phyloP scores from a whole-genome alignment of 108 stramenopile genomes.

The Nannochloropsis gaditana region DNA sequence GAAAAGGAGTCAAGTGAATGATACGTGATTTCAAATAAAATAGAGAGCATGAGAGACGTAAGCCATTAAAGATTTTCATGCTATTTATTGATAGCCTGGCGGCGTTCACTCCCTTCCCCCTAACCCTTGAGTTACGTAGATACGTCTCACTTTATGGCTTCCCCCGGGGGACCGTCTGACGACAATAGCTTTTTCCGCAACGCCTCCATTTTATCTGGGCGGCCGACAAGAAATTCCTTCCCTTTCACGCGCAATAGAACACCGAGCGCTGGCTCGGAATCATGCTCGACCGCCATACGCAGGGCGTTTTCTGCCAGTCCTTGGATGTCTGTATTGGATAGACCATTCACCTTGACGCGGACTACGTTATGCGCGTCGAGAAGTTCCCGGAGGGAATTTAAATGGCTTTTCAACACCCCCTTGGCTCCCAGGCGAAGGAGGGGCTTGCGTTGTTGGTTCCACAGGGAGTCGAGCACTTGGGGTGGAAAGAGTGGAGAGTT shows the following conservation, averaged over 20 bases:
- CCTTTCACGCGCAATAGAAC: neutral
- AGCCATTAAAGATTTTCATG: too few relatives aligned
- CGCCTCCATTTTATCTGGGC: neutral
- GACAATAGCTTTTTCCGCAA: neutral
- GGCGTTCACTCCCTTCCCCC: too few relatives aligned
- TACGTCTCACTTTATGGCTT: too few relatives aligned
- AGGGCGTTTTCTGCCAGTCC: neutral
- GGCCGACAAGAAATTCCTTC: neutral
- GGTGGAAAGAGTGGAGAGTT: neutral
- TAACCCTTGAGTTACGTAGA: too few relatives aligned
- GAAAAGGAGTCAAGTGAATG: too few relatives aligned
- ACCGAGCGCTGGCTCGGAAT: neutral
- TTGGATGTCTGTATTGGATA: neutral
- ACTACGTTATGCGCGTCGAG: neutral
- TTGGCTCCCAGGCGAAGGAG: constrained; percentile 1
- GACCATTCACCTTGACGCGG: constrained; percentile 4
- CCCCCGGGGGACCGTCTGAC: neutral
- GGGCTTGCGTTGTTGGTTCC: constrained; percentile 7
- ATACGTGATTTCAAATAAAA: too few relatives aligned
- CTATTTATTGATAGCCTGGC: too few relatives aligned
- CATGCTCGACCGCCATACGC: neutral
- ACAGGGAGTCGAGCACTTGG: neutral
- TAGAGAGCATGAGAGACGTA: too few relatives aligned
- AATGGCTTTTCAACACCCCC: neutral
- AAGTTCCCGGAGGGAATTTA: neutral